Base-by-base conservation (phyloP, 352 stramenopile species). In the Phytopythium montanum region DNA sequence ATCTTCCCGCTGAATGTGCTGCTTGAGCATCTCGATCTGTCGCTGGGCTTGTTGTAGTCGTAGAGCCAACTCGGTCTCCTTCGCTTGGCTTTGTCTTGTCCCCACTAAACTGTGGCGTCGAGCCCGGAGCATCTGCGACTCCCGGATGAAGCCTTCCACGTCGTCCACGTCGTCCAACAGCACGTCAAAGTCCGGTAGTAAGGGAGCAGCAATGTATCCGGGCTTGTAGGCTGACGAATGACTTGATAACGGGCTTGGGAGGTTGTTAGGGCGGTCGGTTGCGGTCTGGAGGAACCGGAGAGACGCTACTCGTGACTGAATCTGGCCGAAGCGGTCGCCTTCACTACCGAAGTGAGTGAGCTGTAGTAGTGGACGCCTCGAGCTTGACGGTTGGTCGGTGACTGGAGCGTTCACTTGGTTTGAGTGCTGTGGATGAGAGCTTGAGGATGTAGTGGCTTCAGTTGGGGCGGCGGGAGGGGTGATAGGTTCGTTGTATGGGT, bases 1-100 rank as follows among this genome's bases (percentile, higher is more conserved):
- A 7, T 34, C 52, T 13, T 25, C 34, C 4, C 2, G 34, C 13
- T 89, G 62, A 19, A 92, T 77, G 61, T 92, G 73, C 8, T 75
- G 62, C 38, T 88, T 87, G 49, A 95, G 64, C 41, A 84, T 63
- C 18, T 88, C 28, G 50, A 93, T 85, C 29, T 92, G 79, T 12
- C 79, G 70, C 26, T 95, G 77, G 16, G 83, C 78, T 49, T 89
- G 81, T 46, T 92, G 82, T 34, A 95, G 72, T 45, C 76, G 79
- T 26, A 92, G 52, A 6, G 75, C 57, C 5, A 95, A 54, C 26
- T 82, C 76, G 33, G 66, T 85, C 54, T 95, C 85, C 61, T 78
- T 88, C 46, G 59, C 56, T 13, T 62, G 60, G 42, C 65, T 89
- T 8, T 69, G 60, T 59, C 70, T 69, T 42, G 74, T 59, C 2